These are phyloP conservation scores for Trichoderma erinaceum DNA, from an alignment of 495 filamentous ascomycete species.

Conservation along the genomic window DNA sequence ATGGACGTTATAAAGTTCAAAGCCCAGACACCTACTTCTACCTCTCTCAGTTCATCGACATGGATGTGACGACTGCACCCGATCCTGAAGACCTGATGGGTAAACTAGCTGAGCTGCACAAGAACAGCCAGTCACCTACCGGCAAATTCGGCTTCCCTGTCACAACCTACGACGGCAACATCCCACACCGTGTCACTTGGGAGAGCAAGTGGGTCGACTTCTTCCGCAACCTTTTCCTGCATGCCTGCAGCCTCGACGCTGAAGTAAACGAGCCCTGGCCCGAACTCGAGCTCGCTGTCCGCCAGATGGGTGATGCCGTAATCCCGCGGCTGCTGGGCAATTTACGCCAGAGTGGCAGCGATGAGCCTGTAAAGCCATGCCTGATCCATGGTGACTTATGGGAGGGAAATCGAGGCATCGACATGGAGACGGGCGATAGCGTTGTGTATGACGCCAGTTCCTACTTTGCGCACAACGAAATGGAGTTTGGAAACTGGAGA, in stretches of 20 bases:
- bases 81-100: constrained; percentile 16
- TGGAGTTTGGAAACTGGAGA: constrained; percentile 35
- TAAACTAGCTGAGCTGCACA: constrained; percentile 18
- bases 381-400: constrained; percentile 36
- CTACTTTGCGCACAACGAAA: constrained; percentile 41
- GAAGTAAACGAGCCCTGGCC: constrained; percentile 21
- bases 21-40: constrained; percentile 22
- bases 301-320: constrained; percentile 19
- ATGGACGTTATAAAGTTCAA: constrained; percentile 17
- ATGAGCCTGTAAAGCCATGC: constrained; percentile 26
- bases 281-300: constrained; percentile 21
- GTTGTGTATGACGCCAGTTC: constrained; percentile 37
- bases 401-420: constrained; percentile 28
- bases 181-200: constrained; percentile 20
- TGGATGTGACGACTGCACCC: constrained; percentile 18
- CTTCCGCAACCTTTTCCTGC: constrained; percentile 22
- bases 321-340: constrained; percentile 30
- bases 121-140: constrained; percentile 19
- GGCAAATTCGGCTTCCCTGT: constrained; percentile 22
- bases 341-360: constrained; percentile 23
- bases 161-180: constrained; percentile 22
- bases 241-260: constrained; percentile 19
- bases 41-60: constrained; percentile 20
- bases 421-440: constrained; percentile 23
- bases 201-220: constrained; percentile 25